Base-by-base conservation (phyloP, 768 basidiomycete species). In the Neoboletus subvelutipes region DNA sequence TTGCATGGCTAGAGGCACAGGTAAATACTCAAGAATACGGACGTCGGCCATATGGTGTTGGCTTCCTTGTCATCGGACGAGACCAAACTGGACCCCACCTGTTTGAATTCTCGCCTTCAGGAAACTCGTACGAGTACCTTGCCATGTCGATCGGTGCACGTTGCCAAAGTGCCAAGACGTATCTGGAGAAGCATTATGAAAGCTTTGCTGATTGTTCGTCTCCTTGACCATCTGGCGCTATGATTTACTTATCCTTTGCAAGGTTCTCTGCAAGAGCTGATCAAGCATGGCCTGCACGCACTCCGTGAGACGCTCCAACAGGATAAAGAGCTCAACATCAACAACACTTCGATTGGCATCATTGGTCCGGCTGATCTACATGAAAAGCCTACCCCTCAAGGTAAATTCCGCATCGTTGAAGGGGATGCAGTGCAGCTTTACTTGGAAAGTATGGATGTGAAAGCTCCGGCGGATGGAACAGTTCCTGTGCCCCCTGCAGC, bases 21-120 rank as follows among this genome's bases (percentile, higher is more conserved):
- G 89, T 94, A 37, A 99, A 98, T 75, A 99, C 97, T 2, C 96
- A 98, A 76, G 92, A 97, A 73, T 98, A 99, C 70, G 97, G 97
- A 55, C 84, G 92, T 61, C 83, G 97, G 54, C 97, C 97, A 3
- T 99, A 99, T 65, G 97, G 97, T 72, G 97, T 99, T 12, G 97
- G 97, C 7, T 96, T 98, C 80, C 88, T 99, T 46, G 96, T 99
- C 61, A 89, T 97, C 61, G 97, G 97, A 11, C 85, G 90, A 67
- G 97, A 98, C 74, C 89, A 95, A 67, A 85, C 88, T n/a, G 97
- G 97, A 4, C 95, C 97, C 5, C 97, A 98, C 73, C 84, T 99
- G 39, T 98, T 92, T 74, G 97, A 98, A 73, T 98, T 99, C 78
- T 95, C 95, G 1, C 97, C 97, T 0, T 91, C 95, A 0, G 97